Conservation (phyloP, 345 rosid genomes). For the Populus alba region DNA sequence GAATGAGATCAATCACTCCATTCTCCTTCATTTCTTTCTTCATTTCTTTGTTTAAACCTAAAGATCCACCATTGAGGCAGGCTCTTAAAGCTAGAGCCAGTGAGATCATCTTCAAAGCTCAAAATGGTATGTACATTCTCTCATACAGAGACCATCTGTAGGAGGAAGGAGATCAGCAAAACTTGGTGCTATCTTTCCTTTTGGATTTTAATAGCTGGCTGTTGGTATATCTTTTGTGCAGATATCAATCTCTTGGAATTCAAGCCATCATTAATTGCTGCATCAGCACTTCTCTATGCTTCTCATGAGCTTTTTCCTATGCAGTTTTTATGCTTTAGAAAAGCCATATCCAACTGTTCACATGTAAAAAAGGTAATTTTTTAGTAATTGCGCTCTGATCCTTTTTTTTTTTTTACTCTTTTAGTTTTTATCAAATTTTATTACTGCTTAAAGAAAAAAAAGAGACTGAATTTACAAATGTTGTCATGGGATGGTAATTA, state of each 20-base stretch:
- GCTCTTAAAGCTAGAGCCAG: constrained; percentile 54
- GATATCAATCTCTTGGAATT: constrained; percentile 54
- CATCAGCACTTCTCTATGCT: constrained; percentile 64
- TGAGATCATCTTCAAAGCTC: constrained; percentile 60
- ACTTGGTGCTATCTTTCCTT: not conserved
- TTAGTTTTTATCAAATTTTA: not conserved
- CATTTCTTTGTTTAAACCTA: constrained; percentile 47
- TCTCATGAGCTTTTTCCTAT: constrained; percentile 53
- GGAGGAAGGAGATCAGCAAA: not conserved
- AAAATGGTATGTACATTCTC: constrained; percentile 36
- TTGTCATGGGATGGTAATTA: not conserved
- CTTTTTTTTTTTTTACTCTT: not conserved
- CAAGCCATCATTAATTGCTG: constrained; percentile 75
- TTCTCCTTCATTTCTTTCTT: constrained; percentile 69
- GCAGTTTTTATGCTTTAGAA: constrained; percentile 44
- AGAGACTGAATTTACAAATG: no score
- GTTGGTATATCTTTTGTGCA: constrained; percentile 16
- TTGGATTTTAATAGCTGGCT: not conserved
- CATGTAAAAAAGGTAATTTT: constrained; percentile 57
- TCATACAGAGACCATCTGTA: not conserved
- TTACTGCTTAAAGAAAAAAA: not conserved
- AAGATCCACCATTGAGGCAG: constrained; percentile 42
- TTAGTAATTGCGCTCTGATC: not conserved
- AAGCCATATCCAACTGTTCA: constrained; percentile 45
- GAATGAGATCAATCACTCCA: constrained; percentile 89